phyloP scores from a whole-genome alignment of 148 eudicot species.

The Cornus controversa region DNA sequence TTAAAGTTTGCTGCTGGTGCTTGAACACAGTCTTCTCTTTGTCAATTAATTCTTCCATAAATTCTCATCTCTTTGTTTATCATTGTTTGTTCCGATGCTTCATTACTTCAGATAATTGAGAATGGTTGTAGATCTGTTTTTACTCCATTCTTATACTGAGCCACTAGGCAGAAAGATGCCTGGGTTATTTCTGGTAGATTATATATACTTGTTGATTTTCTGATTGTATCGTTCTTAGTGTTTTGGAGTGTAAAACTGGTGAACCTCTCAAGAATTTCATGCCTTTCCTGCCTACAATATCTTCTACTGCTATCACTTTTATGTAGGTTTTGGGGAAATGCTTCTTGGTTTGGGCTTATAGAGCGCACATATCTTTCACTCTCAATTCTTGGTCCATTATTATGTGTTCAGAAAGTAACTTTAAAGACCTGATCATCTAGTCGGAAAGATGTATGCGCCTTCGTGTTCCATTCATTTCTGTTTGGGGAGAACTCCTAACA shows the following conservation, averaged over 20 bases:
- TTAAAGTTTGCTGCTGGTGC: no score
- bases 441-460: background rate
- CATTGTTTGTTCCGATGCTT: background rate
- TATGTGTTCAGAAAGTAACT: no score
- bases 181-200: background rate
- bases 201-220: background rate
- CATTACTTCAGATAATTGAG: slow-evolving; percentile 4
- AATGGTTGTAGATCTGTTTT: background rate
- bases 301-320: background rate
- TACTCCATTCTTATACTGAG: background rate
- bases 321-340: background rate
- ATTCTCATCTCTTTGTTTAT: background rate
- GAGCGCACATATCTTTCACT: background rate
- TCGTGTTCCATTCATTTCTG: background rate
- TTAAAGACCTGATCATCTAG: background rate
- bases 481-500: background rate
- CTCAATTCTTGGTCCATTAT: background rate
- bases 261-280: background rate
- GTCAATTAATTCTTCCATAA: no score
- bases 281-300: background rate
- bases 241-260: background rate
- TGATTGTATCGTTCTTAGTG: background rate
- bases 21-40: no score
- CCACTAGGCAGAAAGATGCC: background rate
- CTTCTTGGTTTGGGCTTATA: background rate